phyloP scores from a whole-genome alignment of 305 asterid genomes.

The Plantago rigida region DNA sequence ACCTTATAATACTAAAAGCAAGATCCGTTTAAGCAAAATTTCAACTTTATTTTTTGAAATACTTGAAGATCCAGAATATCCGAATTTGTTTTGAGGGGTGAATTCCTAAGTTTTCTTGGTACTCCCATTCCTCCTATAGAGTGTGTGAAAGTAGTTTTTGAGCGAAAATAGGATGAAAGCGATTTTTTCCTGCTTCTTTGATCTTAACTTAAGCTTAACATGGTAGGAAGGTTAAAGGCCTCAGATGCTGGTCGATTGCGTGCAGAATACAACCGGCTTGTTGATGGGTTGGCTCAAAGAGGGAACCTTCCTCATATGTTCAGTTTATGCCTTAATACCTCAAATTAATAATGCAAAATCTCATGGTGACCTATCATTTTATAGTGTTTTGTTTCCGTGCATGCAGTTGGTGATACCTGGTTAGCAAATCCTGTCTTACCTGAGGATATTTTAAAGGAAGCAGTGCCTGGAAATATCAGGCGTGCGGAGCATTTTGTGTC shows the following conservation, averaged over 20 bases:
- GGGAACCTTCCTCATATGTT: slow-evolving; percentile 79
- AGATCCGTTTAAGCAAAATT: too few relatives aligned
- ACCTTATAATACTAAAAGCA: too few relatives aligned
- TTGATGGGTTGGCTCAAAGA: slow-evolving; percentile 89
- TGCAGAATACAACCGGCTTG: slow-evolving; percentile 87
- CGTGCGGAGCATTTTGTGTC: slow-evolving; percentile 95
- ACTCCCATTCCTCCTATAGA: not conserved
- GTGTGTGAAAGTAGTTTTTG: not conserved
- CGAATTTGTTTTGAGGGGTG: too few relatives aligned
- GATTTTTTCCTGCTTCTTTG: slow-evolving; percentile 25
- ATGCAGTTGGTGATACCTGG: slow-evolving; percentile 68
- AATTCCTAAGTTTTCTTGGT: too few relatives aligned
- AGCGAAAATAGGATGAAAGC: slow-evolving; percentile 1
- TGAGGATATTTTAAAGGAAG: slow-evolving; percentile 82
- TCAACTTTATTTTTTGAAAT: too few relatives aligned
- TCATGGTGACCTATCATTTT: slow-evolving; percentile 16
- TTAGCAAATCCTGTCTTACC: slow-evolving; percentile 87
- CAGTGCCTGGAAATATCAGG: slow-evolving; percentile 96
- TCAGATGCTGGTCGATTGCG: slow-evolving; percentile 98
- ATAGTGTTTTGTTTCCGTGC: not conserved
- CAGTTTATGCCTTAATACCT: slow-evolving; percentile 16
- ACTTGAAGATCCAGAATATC: too few relatives aligned
- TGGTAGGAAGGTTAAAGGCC: slow-evolving; percentile 99
- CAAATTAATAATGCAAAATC: slow-evolving; percentile 15
- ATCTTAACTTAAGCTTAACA: slow-evolving; percentile 37